Evolutionary conservation across 192 early-diverging fungal species (phyloP).

Genomic region (Allomyces arbusculus): DNA sequence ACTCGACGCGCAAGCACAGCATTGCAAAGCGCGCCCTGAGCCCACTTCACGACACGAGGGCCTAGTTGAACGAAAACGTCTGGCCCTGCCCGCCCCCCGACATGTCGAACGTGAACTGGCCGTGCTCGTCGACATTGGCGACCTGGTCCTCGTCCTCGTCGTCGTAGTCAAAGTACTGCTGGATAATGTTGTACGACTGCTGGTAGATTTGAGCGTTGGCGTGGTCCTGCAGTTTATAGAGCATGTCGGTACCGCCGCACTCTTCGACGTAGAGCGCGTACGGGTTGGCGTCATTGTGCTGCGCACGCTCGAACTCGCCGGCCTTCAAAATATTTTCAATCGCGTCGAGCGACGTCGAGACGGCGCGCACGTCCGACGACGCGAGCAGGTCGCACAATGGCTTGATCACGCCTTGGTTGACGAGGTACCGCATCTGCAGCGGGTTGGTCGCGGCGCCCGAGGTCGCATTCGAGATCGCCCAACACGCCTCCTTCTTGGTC

Average conservation of each 20-base stretch:
- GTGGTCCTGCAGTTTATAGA: slow-evolving; percentile 22
- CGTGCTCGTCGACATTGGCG: background rate
- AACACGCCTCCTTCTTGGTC: slow-evolving; percentile 27
- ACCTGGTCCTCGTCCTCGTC: slow-evolving; percentile 10
- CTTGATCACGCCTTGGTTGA: slow-evolving; percentile 20
- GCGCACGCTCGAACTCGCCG: slow-evolving; percentile 8
- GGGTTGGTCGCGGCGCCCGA: slow-evolving; percentile 15
- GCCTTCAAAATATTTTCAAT: slow-evolving; percentile 25
- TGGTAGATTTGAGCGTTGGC: slow-evolving; percentile 24
- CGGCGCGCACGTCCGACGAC: slow-evolving; percentile 19
- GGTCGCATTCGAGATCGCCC: slow-evolving; percentile 26
- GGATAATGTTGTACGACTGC: slow-evolving; percentile 24
- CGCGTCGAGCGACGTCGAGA: slow-evolving; percentile 18
- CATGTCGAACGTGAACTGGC: background rate
- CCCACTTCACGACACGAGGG: no score
- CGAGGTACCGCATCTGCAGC: slow-evolving; percentile 18
- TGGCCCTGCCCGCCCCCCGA: no score
- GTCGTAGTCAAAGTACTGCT: slow-evolving; percentile 20
- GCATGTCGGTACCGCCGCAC: slow-evolving; percentile 23
- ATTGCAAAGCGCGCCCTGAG: no score
- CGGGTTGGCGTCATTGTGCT: slow-evolving; percentile 8
- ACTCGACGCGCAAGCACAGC: no score
- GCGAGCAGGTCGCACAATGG: slow-evolving; percentile 24
- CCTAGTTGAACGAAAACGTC: no score
- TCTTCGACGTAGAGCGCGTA: slow-evolving; percentile 24